Conservation (phyloP, 768 basidiomycete species). For the Mycena amicta region DNA sequence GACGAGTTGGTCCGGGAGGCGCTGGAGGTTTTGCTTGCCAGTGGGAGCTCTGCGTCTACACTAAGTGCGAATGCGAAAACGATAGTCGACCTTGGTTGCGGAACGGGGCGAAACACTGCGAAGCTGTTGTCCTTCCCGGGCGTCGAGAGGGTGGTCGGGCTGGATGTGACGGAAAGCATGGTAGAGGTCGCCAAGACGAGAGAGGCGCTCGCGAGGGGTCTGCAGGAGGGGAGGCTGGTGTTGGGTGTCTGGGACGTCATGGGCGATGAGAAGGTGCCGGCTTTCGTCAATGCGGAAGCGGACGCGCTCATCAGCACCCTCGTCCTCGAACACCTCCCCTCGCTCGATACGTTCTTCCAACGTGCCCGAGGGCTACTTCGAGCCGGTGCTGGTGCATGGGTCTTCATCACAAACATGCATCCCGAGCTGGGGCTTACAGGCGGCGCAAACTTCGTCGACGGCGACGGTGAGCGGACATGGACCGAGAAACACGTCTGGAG, state of each 20-base stretch:
- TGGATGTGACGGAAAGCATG: constrained; percentile 15
- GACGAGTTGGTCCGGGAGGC: not conserved
- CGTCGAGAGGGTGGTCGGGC: constrained; percentile 1
- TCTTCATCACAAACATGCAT: constrained; percentile 19
- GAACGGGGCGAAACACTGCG: constrained; percentile 14
- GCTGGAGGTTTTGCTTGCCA: not conserved
- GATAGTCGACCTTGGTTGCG: constrained; percentile 16
- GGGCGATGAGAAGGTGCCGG: not conserved
- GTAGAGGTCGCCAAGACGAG: constrained; percentile 1
- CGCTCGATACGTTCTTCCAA: constrained; percentile 9
- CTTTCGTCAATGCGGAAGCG: not conserved
- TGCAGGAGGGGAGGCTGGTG: constrained; percentile 1
- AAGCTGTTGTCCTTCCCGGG: constrained; percentile 9
- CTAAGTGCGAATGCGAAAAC: not conserved
- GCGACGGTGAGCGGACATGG: constrained; percentile 5
- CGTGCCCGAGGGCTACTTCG: constrained; percentile 3
- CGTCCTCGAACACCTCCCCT: constrained; percentile 16
- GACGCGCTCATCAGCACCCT: constrained; percentile 16
- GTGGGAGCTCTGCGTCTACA: too few species aligned
- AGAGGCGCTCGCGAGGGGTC: not conserved
- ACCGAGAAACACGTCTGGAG: constrained; percentile 15
- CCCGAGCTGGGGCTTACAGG: constrained; percentile 4
- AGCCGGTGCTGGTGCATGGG: constrained; percentile 6
- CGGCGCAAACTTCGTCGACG: constrained; percentile 10
- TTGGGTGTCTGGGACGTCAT: constrained; percentile 8